These are phyloP conservation scores for Xylogone sp. DNA, from an alignment of 2,329 filamentous ascomycete genomes.

Conservation along the genomic window DNA sequence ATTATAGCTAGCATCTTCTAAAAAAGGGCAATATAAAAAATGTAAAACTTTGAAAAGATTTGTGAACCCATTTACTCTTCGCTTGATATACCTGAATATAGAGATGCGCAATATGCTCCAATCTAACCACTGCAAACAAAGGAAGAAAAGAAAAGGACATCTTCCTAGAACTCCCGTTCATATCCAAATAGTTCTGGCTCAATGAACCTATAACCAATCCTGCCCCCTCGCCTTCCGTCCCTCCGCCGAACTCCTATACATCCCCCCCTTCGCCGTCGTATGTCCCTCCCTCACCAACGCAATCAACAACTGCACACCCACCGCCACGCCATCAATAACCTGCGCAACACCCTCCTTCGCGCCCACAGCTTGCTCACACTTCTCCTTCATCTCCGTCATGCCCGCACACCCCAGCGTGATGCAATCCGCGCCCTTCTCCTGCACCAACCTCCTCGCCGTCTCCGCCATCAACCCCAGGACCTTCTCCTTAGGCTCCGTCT, in stretches of 20 bases:
- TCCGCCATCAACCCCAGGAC: constrained; percentile 62
- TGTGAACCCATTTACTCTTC: too few relatives aligned
- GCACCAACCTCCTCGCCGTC: constrained; percentile 65
- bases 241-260: constrained; percentile 35
- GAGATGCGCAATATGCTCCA: too few relatives aligned
- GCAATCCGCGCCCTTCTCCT: constrained; percentile 53
- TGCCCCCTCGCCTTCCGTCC: constrained; percentile 38
- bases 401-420: constrained; percentile 86
- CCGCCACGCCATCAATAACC: constrained; percentile 47
- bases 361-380: constrained; percentile 42
- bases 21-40: too few relatives aligned
- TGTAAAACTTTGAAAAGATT: too few relatives aligned
- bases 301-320: constrained; percentile 41
- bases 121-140: too few relatives aligned
- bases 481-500: constrained; percentile 61
- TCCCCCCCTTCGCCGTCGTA: constrained; percentile 39
- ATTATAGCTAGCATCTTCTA: too few relatives aligned
- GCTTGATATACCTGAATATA: too few relatives aligned
- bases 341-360: constrained; percentile 36
- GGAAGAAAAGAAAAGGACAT: too few relatives aligned
- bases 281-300: constrained; percentile 41
- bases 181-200: too few relatives aligned
- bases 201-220: constrained; percentile 37
- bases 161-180: too few relatives aligned
- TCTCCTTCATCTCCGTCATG: constrained; percentile 78